phyloP scores from a whole-genome alignment of 2,329 filamentous ascomycete species.

The Metarhizium robertsii region DNA sequence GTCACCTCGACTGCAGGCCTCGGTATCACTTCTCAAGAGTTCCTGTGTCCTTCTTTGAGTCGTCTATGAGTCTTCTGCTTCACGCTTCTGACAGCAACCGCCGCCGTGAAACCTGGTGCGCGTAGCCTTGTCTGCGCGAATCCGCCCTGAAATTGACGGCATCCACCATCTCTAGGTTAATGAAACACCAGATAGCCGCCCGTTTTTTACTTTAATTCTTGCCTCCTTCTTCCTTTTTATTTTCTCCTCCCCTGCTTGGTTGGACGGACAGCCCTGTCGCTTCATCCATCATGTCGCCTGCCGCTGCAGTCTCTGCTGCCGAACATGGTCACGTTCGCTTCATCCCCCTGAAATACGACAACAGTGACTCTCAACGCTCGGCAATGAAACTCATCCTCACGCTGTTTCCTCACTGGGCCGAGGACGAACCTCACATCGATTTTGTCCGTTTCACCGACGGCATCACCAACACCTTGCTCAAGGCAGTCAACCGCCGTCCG shows the following conservation, averaged over 20 bases:
- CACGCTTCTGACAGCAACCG: not conserved
- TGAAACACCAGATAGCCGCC: not conserved
- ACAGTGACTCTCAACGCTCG: constrained; percentile 65
- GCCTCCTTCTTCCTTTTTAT: not conserved
- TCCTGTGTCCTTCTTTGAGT: not conserved
- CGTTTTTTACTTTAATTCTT: not conserved
- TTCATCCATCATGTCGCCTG: constrained; percentile 23
- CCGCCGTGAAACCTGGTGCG: not conserved
- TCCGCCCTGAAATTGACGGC: not conserved
- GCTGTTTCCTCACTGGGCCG: constrained; percentile 75
- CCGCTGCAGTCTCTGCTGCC: constrained; percentile 18
- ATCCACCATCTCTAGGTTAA: not conserved
- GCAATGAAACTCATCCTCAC: constrained; percentile 71
- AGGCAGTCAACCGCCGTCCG: constrained; percentile 58
- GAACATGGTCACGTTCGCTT: constrained; percentile 40
- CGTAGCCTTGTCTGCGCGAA: not conserved
- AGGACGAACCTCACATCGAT: constrained; percentile 63
- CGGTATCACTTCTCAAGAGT: not conserved
- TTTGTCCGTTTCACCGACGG: constrained; percentile 93
- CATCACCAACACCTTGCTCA: constrained; percentile 90
- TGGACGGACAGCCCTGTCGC: not conserved
- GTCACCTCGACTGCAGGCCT: not conserved
- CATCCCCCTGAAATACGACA: constrained; percentile 73
- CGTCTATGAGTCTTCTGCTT: constrained; percentile 3
- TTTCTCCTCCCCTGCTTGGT: not conserved